Evolutionary conservation across 768 basidiomycete species (phyloP).

Genomic region (Neoboletus magnificus): DNA sequence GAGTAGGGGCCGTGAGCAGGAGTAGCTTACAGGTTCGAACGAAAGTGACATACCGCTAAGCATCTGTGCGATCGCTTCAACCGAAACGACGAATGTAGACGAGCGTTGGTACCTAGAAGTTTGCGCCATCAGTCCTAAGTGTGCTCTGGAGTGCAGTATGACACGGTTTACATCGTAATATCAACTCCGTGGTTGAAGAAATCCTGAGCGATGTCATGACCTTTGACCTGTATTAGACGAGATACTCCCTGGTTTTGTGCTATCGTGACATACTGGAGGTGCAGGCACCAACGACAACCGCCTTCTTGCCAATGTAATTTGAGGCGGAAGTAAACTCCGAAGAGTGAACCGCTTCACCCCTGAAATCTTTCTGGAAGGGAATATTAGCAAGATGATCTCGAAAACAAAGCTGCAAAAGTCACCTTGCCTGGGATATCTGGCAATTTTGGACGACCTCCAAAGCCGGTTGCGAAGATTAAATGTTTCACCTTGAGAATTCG

Average conservation of each 20-base stretch:
- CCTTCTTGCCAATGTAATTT: conserved; percentile 58
- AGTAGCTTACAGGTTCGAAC: not conserved
- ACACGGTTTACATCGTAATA: conserved; percentile 22
- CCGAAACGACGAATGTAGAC: conserved; percentile 21
- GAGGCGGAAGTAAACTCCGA: conserved; percentile 44
- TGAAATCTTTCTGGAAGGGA: conserved; percentile 42
- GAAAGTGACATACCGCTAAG: conserved; percentile 8
- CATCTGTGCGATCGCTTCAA: conserved; percentile 2
- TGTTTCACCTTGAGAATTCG: conserved; percentile 44
- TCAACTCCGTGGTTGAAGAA: conserved; percentile 30
- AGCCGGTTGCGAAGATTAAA: conserved; percentile 55
- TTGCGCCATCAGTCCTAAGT: not conserved
- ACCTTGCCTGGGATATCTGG: conserved; percentile 46
- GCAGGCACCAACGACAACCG: conserved; percentile 65
- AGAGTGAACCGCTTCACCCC: conserved; percentile 55
- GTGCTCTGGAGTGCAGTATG: not conserved
- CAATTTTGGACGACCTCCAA: conserved; percentile 42
- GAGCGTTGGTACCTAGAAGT: conserved; percentile 24
- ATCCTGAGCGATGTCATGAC: conserved; percentile 39
- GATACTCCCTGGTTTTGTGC: not conserved
- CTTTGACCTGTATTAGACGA: conserved; percentile 16
- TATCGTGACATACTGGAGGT: conserved; percentile 46
- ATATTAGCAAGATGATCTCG: not conserved
- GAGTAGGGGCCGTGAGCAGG: not conserved
- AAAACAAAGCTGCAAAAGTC: not conserved